A percentile compares a stretch with the other conserved stretches of the same genome.
Conservation (phyloP, 2,329 filamentous ascomycete species). For the Botryotinia globosa region DNA sequence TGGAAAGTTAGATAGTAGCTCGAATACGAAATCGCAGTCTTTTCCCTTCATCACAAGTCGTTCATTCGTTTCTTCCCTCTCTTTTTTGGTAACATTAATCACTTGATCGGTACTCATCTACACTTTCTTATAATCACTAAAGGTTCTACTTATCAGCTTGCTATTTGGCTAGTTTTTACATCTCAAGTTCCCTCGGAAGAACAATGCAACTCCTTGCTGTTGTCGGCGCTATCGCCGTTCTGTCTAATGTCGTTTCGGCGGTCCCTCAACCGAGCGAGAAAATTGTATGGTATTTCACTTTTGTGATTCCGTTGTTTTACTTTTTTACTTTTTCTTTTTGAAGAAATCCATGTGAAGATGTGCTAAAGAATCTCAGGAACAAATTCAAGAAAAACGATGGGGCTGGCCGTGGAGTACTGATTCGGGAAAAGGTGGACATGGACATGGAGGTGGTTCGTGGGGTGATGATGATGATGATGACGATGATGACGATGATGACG, state of each 20-base stretch:
- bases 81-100: neutral
- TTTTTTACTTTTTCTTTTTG: no score
- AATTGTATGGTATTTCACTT: neutral
- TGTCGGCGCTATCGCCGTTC: constrained; percentile 18
- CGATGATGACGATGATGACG: no score
- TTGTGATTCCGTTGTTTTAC: no score
- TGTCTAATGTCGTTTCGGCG: constrained; percentile 21
- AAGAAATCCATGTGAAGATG: no score
- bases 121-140: neutral
- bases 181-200: neutral
- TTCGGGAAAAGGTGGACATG: constrained; percentile 4
- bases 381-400: constrained; percentile 3
- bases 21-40: neutral
- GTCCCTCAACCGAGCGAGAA: constrained; percentile 7
- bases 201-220: constrained; percentile 26
- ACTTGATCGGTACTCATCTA: neutral
- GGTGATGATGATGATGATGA: neutral
- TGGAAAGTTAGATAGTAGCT: neutral
- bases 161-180: neutral
- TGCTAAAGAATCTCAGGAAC: neutral
- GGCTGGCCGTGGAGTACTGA: constrained; percentile 12
- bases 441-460: neutral
- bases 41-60: neutral
- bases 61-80: constrained; percentile 1
- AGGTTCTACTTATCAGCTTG: no score